These are phyloP conservation scores for Scedosporium dehoogii DNA, from an alignment of 2,329 filamentous ascomycete genomes.

Conservation along the genomic window DNA sequence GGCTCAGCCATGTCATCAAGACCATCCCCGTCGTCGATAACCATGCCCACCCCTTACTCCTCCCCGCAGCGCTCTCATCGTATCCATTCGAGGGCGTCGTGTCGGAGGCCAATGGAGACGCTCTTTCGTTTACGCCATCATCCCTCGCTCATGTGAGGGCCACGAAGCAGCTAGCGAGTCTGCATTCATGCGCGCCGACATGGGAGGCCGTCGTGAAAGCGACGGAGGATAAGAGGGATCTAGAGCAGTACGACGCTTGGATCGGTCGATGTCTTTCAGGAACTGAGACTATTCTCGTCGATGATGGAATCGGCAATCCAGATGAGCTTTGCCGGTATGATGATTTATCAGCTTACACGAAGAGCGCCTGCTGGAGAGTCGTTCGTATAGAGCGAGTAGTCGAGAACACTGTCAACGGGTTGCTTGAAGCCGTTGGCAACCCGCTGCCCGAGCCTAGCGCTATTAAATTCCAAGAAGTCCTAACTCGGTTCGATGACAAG, in stretches of 20 bases:
- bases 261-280: conserved; percentile 56
- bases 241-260: conserved; percentile 43
- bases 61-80: conserved; percentile 33
- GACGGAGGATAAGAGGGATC: conserved; percentile 25
- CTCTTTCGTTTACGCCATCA: conserved; percentile 50
- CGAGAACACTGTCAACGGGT: conserved; percentile 41
- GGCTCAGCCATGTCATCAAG: conserved; percentile 30
- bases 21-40: conserved; percentile 61
- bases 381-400: conserved; percentile 69
- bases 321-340: conserved; percentile 47
- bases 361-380: conserved; percentile 58
- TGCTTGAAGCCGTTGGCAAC: conserved; percentile 13
- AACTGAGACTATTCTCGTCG: conserved; percentile 66
- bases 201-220: conserved; percentile 45
- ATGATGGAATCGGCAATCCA: conserved; percentile 57
- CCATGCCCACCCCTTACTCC: conserved; percentile 61
- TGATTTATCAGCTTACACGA: conserved; percentile 58
- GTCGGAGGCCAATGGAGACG: conserved; percentile 62
- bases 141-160: conserved; percentile 63
- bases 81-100: conserved; percentile 50
- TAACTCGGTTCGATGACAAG: conserved; percentile 23
- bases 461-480: conserved; percentile 16
- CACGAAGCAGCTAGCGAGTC: conserved; percentile 53
- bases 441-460: not conserved
- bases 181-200: conserved; percentile 54